Evolutionary conservation across 306 rosid genomes (phyloP).

Genomic region (Potentilla sterilis): DNA sequence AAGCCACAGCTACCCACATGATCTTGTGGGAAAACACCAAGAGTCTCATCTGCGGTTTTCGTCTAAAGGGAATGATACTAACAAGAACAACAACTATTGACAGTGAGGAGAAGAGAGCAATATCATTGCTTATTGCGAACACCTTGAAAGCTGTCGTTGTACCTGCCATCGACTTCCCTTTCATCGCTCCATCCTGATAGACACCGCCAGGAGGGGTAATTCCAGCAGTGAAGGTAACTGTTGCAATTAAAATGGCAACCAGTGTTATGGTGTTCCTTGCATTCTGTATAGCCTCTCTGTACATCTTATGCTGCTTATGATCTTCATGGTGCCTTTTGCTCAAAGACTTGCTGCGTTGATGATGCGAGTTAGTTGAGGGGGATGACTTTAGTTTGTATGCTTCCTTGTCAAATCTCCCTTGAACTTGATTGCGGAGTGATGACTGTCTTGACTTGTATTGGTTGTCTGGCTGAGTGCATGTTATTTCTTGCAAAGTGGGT

Average conservation of each 20-base stretch:
- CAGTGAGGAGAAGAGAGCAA: conserved; percentile 58
- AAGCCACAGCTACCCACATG: conserved; percentile 68
- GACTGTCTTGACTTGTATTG: conserved; percentile 20
- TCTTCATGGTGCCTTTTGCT: conserved; percentile 28
- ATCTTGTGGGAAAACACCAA: conserved; percentile 54
- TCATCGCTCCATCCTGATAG: conserved; percentile 42
- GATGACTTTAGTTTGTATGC: conserved; percentile 20
- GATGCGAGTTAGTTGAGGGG: conserved; percentile 22
- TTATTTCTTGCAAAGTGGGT: conserved; percentile 30
- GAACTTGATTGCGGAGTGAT: conserved; percentile 33
- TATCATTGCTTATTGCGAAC: conserved; percentile 50
- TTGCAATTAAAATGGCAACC: conserved; percentile 66
- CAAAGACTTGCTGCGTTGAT: conserved; percentile 23
- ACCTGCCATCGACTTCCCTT: conserved; percentile 44
- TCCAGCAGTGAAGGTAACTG: conserved; percentile 66
- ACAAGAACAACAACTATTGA: conserved; percentile 64
- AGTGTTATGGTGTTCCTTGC: conserved; percentile 62
- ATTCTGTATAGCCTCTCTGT: conserved; percentile 61
- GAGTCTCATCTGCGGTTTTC: conserved; percentile 41
- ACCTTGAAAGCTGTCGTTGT: conserved; percentile 52
- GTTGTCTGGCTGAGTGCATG: conserved; percentile 30
- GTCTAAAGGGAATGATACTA: conserved; percentile 64
- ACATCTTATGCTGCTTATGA: conserved; percentile 36
- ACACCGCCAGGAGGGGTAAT: conserved; percentile 62
- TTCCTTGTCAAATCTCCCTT: conserved; percentile 31